These are phyloP conservation scores for Hypoxylon sp. DNA, from an alignment of 2,329 filamentous ascomycete species.

Conservation along the genomic window DNA sequence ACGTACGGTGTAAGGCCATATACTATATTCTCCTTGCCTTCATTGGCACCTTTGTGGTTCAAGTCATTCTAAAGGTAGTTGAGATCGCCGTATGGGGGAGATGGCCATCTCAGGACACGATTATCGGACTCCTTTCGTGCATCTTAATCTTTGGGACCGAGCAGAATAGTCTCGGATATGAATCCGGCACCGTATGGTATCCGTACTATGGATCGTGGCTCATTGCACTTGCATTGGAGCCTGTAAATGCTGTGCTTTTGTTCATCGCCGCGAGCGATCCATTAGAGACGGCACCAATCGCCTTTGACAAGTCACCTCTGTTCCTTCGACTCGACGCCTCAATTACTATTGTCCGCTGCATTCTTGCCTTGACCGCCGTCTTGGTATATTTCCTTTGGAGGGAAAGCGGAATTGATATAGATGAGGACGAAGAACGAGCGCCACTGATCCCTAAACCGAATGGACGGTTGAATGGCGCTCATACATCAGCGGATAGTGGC, in stretches of 20 bases:
- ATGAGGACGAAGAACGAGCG: conserved; percentile 69
- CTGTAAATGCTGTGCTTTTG: conserved; percentile 60
- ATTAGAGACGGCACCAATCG: conserved; percentile 22
- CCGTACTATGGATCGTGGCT: conserved; percentile 75
- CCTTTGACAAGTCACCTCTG: conserved; percentile 33
- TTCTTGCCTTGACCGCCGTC: conserved; percentile 51
- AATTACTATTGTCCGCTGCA: conserved; percentile 54
- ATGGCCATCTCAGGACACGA: conserved; percentile 63
- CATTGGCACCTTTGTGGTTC: conserved; percentile 64
- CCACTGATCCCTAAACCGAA: conserved; percentile 67
- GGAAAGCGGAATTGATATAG: conserved; percentile 43
- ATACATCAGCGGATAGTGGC: conserved; percentile 54
- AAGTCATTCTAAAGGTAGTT: conserved; percentile 60
- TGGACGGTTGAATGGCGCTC: conserved; percentile 49
- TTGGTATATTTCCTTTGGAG: conserved; percentile 51
- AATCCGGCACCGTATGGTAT: conserved; percentile 69
- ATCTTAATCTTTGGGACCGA: conserved; percentile 75
- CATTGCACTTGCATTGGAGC: conserved; percentile 71
- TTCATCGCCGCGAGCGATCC: conserved; percentile 48
- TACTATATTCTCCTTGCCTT: conserved; percentile 61
- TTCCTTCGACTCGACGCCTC: conserved; percentile 53
- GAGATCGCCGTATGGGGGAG: conserved; percentile 55
- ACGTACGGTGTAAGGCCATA: conserved; percentile 61
- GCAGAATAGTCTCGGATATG: conserved; percentile 68
- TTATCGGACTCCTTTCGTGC: conserved; percentile 73